phyloP scores from a whole-genome alignment of 1,139 yeast species.

The Suhomyces bribrorum region DNA sequence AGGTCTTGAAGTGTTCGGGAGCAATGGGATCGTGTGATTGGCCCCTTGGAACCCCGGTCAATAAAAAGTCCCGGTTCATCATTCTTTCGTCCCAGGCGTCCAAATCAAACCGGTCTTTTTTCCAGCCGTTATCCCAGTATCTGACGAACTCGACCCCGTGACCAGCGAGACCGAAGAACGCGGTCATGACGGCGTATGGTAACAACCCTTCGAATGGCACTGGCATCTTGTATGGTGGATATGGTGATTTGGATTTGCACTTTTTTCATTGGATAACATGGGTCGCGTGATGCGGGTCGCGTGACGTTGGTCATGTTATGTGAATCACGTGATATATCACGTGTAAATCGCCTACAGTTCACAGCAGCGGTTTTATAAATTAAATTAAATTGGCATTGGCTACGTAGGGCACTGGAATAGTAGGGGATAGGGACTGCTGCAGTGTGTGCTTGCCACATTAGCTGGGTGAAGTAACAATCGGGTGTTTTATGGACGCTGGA shows the following conservation, averaged over 20 bases:
- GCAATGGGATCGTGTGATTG: slow-evolving; percentile 70
- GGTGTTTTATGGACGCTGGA: too few relatives aligned
- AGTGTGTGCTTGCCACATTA: too few relatives aligned
- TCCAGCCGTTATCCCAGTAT: slow-evolving; percentile 51
- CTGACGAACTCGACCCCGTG: slow-evolving; percentile 50
- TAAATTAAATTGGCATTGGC: too few relatives aligned
- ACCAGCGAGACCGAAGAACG: slow-evolving; percentile 51
- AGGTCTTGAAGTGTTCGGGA: slow-evolving; percentile 63
- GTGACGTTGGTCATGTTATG: too few relatives aligned
- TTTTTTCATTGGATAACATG: slow-evolving; percentile 16
- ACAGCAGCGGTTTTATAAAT: too few relatives aligned
- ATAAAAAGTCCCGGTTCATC: slow-evolving; percentile 71
- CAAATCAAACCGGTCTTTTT: slow-evolving; percentile 56
- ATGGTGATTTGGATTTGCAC: slow-evolving; percentile 7
- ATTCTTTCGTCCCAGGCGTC: slow-evolving; percentile 61
- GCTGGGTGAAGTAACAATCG: too few relatives aligned
- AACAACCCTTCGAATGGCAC: slow-evolving; percentile 74
- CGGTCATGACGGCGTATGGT: slow-evolving; percentile 65
- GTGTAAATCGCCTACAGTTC: too few relatives aligned
- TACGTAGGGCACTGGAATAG: too few relatives aligned
- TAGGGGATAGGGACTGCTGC: too few relatives aligned
- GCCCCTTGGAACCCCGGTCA: slow-evolving; percentile 74
- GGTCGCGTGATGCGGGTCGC: slow-evolving; percentile 8
- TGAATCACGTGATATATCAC: too few relatives aligned
- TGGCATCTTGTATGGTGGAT: slow-evolving; percentile 38